These are phyloP conservation scores for Beauveria medogensis DNA, from an alignment of 2,329 filamentous ascomycete genomes.

Conservation along the genomic window DNA sequence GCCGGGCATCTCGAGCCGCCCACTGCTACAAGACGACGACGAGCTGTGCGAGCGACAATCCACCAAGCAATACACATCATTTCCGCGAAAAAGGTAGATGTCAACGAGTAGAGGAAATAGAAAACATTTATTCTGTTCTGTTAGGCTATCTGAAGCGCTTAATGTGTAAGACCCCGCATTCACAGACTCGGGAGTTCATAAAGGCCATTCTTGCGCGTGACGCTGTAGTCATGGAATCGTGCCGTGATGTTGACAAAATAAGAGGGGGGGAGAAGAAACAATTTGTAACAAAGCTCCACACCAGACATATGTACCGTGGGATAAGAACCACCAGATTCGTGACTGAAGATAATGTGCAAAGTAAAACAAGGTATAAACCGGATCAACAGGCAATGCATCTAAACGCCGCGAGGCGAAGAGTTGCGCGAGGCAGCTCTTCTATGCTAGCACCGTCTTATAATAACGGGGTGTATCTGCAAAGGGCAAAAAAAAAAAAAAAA, in stretches of 20 bases:
- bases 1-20: no score
- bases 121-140: slow-evolving; percentile 32
- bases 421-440: not conserved
- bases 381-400: not conserved
- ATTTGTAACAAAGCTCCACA: no score
- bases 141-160: slow-evolving; percentile 9
- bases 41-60: no score
- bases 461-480: not conserved
- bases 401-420: slow-evolving; percentile 11
- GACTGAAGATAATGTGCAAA: not conserved
- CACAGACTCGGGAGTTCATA: not conserved
- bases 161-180: not conserved
- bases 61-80: not conserved
- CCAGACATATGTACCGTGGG: no score
- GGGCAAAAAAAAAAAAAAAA: not conserved
- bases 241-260: no score
- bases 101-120: slow-evolving; percentile 12
- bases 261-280: no score
- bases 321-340: no score
- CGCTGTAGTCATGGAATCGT: no score
- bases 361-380: not conserved
- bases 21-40: no score
- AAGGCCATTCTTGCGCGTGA: no score
- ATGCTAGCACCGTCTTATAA: not conserved
- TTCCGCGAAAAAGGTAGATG: not conserved